Base-by-base conservation (phyloP, 176 grass and related monocot genomes). In the Oryza brachyantha region DNA sequence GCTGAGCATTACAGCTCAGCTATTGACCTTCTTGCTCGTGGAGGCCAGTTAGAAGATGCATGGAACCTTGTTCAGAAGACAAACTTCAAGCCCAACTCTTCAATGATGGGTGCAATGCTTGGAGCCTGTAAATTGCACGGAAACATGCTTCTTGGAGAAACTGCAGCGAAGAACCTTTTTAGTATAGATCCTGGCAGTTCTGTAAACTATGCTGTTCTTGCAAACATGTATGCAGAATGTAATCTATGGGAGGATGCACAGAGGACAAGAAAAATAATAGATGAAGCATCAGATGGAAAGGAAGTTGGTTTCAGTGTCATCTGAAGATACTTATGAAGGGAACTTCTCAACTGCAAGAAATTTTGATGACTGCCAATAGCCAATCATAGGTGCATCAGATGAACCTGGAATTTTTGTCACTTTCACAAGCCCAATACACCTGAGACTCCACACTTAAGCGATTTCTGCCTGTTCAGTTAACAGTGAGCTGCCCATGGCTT, bases 21-120 rank as follows among this genome's bases (percentile, higher is more conserved):
- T 78, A 80, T 97, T 66, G 85, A 97, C 80, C 90, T 97, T 83
- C 89, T 93, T 87, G 86, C 86, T 41, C 91, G 88, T 70, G 84
- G 88, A 27, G 94, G 94, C 74, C 81, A 70, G 68, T 86, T 93
- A 48, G 66, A 97, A 54, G 91, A 93, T 61, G 94, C 91, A 40
- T 93, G 85, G 83, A 84, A 80, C 41, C 75, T 97, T 77, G 66
- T 93, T 57, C 66, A 84, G 31, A 83, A 81, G 21, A 87, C 54
- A 74, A 38, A 85, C 77, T 61, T 68, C 48, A 61, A 81, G 61
- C 74, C 81, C 11, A 97, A 60, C 55, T 68, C 86, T 24, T 97
- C 91, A 83, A 85, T 91, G 81, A 89, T 83, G 71, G 91, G 86
- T 66, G 88, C 94, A 61, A 82, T 93, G 81, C 86, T 97, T 76